Evolutionary conservation across 2,329 filamentous ascomycete genomes (phyloP), one percentile per base, ranked within the genome.

Genomic region (Didymella exigua): DNA sequence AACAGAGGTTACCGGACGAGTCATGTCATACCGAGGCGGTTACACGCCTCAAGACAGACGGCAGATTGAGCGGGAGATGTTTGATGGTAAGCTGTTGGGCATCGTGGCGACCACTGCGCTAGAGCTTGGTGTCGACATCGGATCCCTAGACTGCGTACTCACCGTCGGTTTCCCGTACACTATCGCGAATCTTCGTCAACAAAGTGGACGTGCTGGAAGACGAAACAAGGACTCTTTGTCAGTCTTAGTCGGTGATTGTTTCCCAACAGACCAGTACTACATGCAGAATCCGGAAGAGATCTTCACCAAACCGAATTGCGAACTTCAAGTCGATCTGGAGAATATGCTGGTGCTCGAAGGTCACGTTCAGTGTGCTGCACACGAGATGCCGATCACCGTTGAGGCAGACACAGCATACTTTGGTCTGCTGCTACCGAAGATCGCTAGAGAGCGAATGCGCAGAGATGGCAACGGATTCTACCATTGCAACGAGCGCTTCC

Each of bases 271-370:
- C 71, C 95, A 99, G 71, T 87, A 96, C 71, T 99, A 96, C 75
- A 99, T 99, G 95, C 86, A 90, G 58, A 96, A 98, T 61, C 95
- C 95, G 0, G 89, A 95, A 58, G 91, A 96, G 73, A 88, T 99
- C 21, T 93, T 98, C 75, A 95, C 90, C 0, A 91, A 91, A 66
- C 92, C 93, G 0, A 96, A 97, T 61, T 90, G 88, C 62, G 89
- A 91, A 72, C 79, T 98, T 2, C 92, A 95, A 69, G 89, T 98
- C 4, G 95, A 99, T 70, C 79, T 99, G n/a, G 83, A 88, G 40
- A 98, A 97, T 63, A 86, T 96, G 79, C 84, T 98, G 4, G 89
- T 97, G 5, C 81, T 95, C 0, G 95, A 98, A 78, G 93, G 93
- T 0, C 95, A 99, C 69, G 82, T 99, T 6, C 95, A 99, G 74